Percentiles rank a stretch among this genome's conserved stretches.
Conservation (phyloP, 2,329 filamentous ascomycete genomes). For the Ascochyta clinopodiicola region DNA sequence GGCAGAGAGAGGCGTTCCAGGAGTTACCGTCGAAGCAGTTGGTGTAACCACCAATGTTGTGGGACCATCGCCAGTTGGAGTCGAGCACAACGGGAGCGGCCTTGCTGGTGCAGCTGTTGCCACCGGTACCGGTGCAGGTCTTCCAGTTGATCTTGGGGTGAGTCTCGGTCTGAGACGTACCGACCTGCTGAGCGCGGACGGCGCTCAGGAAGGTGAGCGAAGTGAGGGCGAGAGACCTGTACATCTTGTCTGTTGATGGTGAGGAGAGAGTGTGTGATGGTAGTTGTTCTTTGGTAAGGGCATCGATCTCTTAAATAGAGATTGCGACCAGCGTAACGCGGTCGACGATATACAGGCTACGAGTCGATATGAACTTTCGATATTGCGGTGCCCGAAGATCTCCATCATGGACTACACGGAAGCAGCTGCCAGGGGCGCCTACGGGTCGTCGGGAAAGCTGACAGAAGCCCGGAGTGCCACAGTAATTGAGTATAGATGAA, state of each 20-base stretch:
- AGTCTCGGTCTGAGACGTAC: conserved; percentile 49
- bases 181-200: conserved; percentile 52
- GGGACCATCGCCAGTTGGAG: conserved; percentile 60
- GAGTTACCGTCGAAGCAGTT: conserved; percentile 58
- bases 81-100: conserved; percentile 51
- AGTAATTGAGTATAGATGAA: conserved; percentile 48
- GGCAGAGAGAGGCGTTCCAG: conserved; percentile 52
- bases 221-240: conserved; percentile 49
- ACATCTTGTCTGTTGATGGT: conserved; percentile 45
- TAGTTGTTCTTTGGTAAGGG: conserved; percentile 15
- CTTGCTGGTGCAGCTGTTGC: conserved; percentile 49
- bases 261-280: conserved; percentile 37
- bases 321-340: neutral
- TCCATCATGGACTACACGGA: conserved; percentile 18
- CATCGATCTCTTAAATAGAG: conserved; percentile 37
- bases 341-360: conserved; percentile 16
- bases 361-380: conserved; percentile 26
- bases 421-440: conserved; percentile 29
- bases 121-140: conserved; percentile 49
- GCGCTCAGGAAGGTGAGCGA: conserved; percentile 50
- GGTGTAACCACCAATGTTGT: conserved; percentile 53
- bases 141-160: conserved; percentile 52
- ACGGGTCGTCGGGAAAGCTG: conserved; percentile 43
- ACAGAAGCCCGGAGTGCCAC: conserved; percentile 24
- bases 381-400: conserved; percentile 28